Evolutionary conservation across 2,329 filamentous ascomycete species (phyloP), one percentile per base, ranked within the genome.

Genomic region (Colletotrichum sp.): DNA sequence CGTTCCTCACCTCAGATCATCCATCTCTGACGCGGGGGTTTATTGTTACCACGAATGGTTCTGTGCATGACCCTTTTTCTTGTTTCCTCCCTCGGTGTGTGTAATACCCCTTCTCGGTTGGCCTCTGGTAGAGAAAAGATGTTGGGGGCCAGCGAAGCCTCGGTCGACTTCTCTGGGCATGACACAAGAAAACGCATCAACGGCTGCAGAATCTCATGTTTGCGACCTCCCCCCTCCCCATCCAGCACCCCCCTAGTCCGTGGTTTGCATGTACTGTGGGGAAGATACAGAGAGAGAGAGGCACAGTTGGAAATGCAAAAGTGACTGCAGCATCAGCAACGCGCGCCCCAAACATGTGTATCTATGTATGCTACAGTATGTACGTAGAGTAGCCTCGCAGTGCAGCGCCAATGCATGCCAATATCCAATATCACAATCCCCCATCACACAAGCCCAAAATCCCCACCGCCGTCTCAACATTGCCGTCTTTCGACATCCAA

Each of bases 381-480:
- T 43, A 65, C 24, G 52, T 1, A 21, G 28, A 30, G 28, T 30
- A 36, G 67, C 55, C 65, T 36, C 30, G 16, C n/a, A 48, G 61
- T 61, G 67, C 67, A 34, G 67, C 67, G 67, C 67, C 67, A 61
- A 70, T 70, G 67, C 67, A 70, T 70, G 57, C 67, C 67, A 63
- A 70, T 70, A 16, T 39, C 26, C 67, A 70, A 70, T 34, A 61
- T 70, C 55, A 70, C 67, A 70, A 70, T 32, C 67, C 4, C 65
- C 63, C 63, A 39, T 48, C 26, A 24, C 65, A 67, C 52, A 24
- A 60, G n/a, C 14, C 48, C 18, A 26, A 26, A 21, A 57, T 26
- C 24, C 24, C 24, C 52, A 57, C 52, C 52, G 52, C 24, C 64
- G 39, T 28, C 30, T 21, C 21, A 32, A 60, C 21, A 48, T 26